A percentile compares a stretch with the other conserved stretches of the same genome.
These are phyloP conservation scores for Dendrocalamus sinicus DNA, from an alignment of 176 grass and related monocot species.

Conservation along the genomic window DNA sequence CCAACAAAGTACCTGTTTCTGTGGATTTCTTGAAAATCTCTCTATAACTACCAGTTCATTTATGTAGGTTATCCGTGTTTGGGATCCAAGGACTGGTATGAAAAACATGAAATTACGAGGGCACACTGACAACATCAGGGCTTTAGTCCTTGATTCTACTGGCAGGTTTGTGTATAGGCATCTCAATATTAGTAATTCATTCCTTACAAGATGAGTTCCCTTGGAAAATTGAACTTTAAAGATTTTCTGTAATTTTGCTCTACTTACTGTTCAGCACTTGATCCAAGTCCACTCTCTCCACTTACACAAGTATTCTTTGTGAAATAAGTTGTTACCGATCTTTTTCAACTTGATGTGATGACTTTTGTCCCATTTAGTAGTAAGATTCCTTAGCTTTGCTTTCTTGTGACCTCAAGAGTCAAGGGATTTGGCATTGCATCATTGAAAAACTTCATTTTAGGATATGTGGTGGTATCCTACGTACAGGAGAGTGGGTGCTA, in stretches of 20 bases:
- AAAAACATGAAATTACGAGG: slow-evolving; percentile 84
- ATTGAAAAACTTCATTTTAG: not conserved
- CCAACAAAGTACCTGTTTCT: not conserved
- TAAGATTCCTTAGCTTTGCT: not conserved
- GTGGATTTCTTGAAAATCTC: not conserved
- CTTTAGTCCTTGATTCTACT: too few relatives aligned
- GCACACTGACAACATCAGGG: slow-evolving; percentile 62
- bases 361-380: not conserved
- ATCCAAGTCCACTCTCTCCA: not conserved
- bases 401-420: not conserved
- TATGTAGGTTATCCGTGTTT: slow-evolving; percentile 71
- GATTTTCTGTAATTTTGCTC: not conserved
- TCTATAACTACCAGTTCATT: not conserved
- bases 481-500: not conserved
- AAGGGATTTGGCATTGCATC: not conserved
- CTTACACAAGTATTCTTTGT: not conserved
- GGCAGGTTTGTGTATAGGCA: too few relatives aligned
- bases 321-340: not conserved
- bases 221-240: not conserved
- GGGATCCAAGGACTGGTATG: slow-evolving; percentile 69
- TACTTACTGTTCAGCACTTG: not conserved
- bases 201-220: not conserved
- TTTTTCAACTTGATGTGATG: not conserved
- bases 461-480: not conserved
- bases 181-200: not conserved